These are phyloP conservation scores for Friedmanniomyces endolithicus DNA, from an alignment of 495 filamentous ascomycete species.

Conservation along the genomic window DNA sequence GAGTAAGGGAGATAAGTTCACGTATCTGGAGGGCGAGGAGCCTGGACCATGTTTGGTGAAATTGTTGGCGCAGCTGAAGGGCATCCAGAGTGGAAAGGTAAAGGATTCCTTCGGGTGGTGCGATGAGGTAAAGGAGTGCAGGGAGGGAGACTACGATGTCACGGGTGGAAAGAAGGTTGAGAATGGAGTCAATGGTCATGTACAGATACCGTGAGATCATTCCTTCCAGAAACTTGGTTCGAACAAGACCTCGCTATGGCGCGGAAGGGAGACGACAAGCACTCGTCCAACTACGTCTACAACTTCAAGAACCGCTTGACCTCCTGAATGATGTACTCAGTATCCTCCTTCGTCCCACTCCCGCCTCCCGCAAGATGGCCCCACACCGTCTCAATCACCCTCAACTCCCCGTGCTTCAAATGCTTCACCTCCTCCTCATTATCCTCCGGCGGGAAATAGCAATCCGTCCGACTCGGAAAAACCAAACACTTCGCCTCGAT, in stretches of 20 bases:
- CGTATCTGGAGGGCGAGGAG: slow-evolving; percentile 38
- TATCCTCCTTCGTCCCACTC: slow-evolving; percentile 30
- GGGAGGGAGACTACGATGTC: slow-evolving; percentile 14
- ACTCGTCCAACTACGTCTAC: not conserved
- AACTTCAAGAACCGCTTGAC: slow-evolving; percentile 16
- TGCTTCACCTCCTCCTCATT: slow-evolving; percentile 33
- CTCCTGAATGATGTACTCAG: slow-evolving; percentile 24
- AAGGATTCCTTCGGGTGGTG: slow-evolving; percentile 69
- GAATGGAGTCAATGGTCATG: slow-evolving; percentile 7
- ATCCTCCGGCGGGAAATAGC: slow-evolving; percentile 36
- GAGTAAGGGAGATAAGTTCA: slow-evolving; percentile 51
- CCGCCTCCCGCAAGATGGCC: slow-evolving; percentile 38
- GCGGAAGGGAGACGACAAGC: no score
- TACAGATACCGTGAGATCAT: slow-evolving; percentile 15
- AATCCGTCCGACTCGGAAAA: slow-evolving; percentile 36
- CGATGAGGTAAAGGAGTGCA: slow-evolving; percentile 38
- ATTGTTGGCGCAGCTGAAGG: slow-evolving; percentile 65
- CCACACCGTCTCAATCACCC: slow-evolving; percentile 35
- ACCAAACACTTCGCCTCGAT: slow-evolving; percentile 34
- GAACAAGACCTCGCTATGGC: no score
- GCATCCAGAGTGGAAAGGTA: slow-evolving; percentile 68
- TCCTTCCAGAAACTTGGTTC: no score
- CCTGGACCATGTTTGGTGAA: slow-evolving; percentile 56
- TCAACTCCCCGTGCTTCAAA: slow-evolving; percentile 30
- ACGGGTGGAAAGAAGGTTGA: slow-evolving; percentile 6